Evolutionary conservation across 192 early-diverging fungal genomes (phyloP), one percentile per base, ranked within the genome.

Genomic region (Backusella psychrophila): DNA sequence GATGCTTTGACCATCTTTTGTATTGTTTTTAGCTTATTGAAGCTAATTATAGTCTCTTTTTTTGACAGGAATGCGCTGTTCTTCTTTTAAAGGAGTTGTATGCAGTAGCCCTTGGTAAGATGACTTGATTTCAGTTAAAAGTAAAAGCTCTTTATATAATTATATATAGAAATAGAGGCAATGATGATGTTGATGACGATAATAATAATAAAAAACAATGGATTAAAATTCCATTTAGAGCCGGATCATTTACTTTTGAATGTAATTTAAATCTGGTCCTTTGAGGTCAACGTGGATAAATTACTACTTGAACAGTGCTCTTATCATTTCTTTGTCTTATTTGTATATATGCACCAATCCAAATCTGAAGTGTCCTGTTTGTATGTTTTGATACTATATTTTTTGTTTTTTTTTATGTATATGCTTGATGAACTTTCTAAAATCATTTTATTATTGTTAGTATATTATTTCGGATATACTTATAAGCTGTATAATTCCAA

Each of bases 61-160:
- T 63, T 63, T 63, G 56, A 63, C 56, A 63, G 23, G 56, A 63
- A 63, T 63, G 21, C 56, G 12, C 21, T 14, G 0, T 14, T 63
- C 56, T 63, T 63, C 56, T 63, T 29, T 63, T 63, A 63, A 63
- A 63, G 56, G 56, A 63, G 56, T 29, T 49, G 26, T 29, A 63
- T 63, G 56, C 56, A 63, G 3, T 14, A 14, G 26, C 4, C 26
- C 56, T 63, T 63, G 56, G 56, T 63, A 63, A 63, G 56, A 29
- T 63, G 56, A 63, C 56, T 63, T 63, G 56, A 63, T 14, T 29
- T 29, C 4, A 63, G 56, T 63, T 29, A 29, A 63, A 63, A 63
- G 29, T 63, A 63, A 63, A 63, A 63, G 23, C 4, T 63, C 26
- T 29, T 29, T 59, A 14, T 63, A 21, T 63, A 29, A 63, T 17